Conservation (phyloP, 2,329 filamentous ascomycete genomes). For the Rhynchosporium graminicola region DNA sequence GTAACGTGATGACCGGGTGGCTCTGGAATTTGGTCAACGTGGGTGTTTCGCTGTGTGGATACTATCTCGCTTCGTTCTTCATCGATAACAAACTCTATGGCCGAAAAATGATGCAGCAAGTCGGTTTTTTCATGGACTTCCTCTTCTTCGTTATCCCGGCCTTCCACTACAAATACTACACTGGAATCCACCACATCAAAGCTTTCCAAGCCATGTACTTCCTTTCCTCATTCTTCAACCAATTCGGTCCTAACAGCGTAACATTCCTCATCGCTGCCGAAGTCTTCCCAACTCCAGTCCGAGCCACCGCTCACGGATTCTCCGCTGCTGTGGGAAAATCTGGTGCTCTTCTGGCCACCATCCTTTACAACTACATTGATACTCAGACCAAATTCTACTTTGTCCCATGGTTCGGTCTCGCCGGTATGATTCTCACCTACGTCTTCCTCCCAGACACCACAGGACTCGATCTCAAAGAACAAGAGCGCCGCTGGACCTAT, state of each 20-base stretch:
- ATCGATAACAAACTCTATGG: constrained; percentile 71
- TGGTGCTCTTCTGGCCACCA: constrained; percentile 81
- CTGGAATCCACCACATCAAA: constrained; percentile 67
- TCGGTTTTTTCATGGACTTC: constrained; percentile 92
- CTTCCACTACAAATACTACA: constrained; percentile 87
- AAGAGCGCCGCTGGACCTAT: constrained; percentile 90
- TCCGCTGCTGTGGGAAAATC: constrained; percentile 89
- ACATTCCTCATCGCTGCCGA: constrained; percentile 96
- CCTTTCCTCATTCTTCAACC: constrained; percentile 97
- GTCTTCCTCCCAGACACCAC: constrained; percentile 96
- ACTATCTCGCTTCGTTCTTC: constrained; percentile 72
- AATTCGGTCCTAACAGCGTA: constrained; percentile 90
- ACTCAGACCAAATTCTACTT: constrained; percentile 84
- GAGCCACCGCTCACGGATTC: constrained; percentile 91
- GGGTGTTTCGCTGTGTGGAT: constrained; percentile 79
- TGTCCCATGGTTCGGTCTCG: constrained; percentile 93
- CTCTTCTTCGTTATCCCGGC: constrained; percentile 90
- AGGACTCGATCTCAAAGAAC: constrained; percentile 93
- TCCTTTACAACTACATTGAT: constrained; percentile 94
- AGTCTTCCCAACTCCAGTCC: constrained; percentile 92
- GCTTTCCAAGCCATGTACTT: constrained; percentile 99
- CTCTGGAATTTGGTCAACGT: constrained; percentile 92
- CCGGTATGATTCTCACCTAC: constrained; percentile 78
- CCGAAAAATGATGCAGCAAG: constrained; percentile 92
- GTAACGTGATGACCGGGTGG: constrained; percentile 82